A percentile compares a stretch with the other conserved stretches of the same genome.
Evolutionary conservation across 148 eudicot species (phyloP).

Genomic region (Camellia granthamiana): DNA sequence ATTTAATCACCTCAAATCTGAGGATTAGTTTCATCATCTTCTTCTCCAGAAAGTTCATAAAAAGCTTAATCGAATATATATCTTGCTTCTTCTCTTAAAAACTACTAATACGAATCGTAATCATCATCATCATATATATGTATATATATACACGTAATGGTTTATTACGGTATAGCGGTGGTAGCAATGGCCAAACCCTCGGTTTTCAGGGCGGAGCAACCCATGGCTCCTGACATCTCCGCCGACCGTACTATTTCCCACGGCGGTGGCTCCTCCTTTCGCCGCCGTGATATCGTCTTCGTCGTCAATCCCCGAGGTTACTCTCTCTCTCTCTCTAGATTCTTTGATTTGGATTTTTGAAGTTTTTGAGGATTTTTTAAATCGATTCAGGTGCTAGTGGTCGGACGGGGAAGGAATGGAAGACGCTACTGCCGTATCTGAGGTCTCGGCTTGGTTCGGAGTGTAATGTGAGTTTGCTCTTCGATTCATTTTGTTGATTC

Average conservation of each 20-base stretch:
- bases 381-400: constrained; percentile 84
- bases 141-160: constrained; percentile 1
- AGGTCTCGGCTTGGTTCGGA: constrained; percentile 77
- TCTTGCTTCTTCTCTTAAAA: no score
- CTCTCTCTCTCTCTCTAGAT: neutral
- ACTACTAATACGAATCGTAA: no score
- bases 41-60: no score
- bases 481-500: neutral
- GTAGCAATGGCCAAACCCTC: constrained; percentile 43
- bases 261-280: constrained; percentile 39
- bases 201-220: constrained; percentile 25
- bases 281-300: constrained; percentile 33
- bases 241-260: constrained; percentile 29
- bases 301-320: constrained; percentile 90
- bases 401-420: constrained; percentile 84
- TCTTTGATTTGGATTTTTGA: neutral
- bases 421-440: constrained; percentile 75
- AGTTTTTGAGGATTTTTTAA: neutral
- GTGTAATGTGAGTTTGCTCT: constrained; percentile 66
- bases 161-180: constrained; percentile 23
- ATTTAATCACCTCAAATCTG: no score
- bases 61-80: no score
- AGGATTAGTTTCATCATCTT: no score
- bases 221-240: constrained; percentile 47
- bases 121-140: neutral